Percentiles rank a stretch among this genome's conserved stretches.
Evolutionary conservation across 2,329 filamentous ascomycete genomes (phyloP).

Genomic region (Monosporascus sp.): DNA sequence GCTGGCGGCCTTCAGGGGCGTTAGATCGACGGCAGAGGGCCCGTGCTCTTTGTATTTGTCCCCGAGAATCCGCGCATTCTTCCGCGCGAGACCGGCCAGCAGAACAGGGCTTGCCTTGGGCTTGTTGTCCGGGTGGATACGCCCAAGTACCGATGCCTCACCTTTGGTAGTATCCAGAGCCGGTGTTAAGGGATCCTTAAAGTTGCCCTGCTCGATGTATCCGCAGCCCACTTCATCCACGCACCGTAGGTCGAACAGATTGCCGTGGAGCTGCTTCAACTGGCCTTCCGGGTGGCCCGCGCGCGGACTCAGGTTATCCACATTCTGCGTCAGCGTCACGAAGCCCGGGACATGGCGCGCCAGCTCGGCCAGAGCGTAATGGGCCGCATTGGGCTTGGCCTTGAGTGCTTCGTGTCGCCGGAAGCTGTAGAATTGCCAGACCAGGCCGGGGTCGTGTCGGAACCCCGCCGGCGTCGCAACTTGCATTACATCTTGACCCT

Average conservation of each 20-base stretch:
- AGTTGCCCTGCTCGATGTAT: slow-evolving; percentile 51
- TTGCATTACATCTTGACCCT: slow-evolving; percentile 52
- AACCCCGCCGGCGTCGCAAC: slow-evolving; percentile 61
- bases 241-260: slow-evolving; percentile 59
- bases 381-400: slow-evolving; percentile 57
- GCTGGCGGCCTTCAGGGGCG: slow-evolving; percentile 2
- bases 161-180: slow-evolving; percentile 50
- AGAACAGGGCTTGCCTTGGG: slow-evolving; percentile 11
- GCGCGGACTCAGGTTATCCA: slow-evolving; percentile 53
- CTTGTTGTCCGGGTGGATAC: neutral
- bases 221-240: slow-evolving; percentile 48
- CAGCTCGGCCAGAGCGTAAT: slow-evolving; percentile 59
- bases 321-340: slow-evolving; percentile 60
- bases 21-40: slow-evolving; percentile 5
- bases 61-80: slow-evolving; percentile 53
- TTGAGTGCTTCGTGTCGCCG: slow-evolving; percentile 58
- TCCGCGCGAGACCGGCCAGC: slow-evolving; percentile 17
- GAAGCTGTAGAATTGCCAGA: slow-evolving; percentile 69
- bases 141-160: slow-evolving; percentile 15
- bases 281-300: slow-evolving; percentile 52
- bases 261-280: slow-evolving; percentile 59
- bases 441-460: slow-evolving; percentile 50
- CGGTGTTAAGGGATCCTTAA: slow-evolving; percentile 57
- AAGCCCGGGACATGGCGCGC: slow-evolving; percentile 45
- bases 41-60: slow-evolving; percentile 30